Evolutionary conservation across 176 grass and related monocot species (phyloP).

Genomic region (maize (Zea mays)): Zm-B73-REFERENCE-NAM-5.0 NC_050102.1:153740501-153741000

Average conservation of each 20-base stretch:
- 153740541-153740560: no score
- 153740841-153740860: background rate
- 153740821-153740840: background rate
- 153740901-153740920: slow-evolving; percentile 1
- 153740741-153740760: background rate
- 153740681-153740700: slow-evolving; percentile 21
- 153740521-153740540: no score
- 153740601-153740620: background rate
- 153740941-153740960: background rate
- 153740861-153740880: background rate
- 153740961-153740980: background rate
- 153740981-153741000: background rate
- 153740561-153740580: background rate
- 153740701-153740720: slow-evolving; percentile 7
- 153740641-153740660: background rate
- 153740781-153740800: slow-evolving; percentile 12
- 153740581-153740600: slow-evolving; percentile 7
- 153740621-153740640: slow-evolving; percentile 16
- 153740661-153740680: background rate
- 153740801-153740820: background rate
- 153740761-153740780: background rate
- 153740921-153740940: background rate
- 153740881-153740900: background rate
- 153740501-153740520: no score
- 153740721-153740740: slow-evolving; percentile 22